These are phyloP conservation scores for Hemerocallis citrina DNA, from an alignment of 106 monocot species.

Conservation along the genomic window DNA sequence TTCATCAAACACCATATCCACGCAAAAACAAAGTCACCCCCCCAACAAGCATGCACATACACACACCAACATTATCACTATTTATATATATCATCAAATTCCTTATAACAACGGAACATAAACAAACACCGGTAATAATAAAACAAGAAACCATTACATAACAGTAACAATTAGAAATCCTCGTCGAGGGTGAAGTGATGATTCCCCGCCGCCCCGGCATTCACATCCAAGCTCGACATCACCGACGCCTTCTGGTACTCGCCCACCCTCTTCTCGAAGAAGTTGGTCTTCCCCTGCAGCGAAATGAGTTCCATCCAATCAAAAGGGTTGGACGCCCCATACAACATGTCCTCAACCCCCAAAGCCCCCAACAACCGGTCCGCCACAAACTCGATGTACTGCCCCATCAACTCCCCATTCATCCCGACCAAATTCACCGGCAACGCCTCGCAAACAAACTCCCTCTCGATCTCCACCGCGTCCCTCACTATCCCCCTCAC, in stretches of 20 bases:
- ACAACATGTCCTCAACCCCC: neutral
- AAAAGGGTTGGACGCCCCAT: neutral
- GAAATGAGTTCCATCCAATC: slow-evolving; percentile 7
- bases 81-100: neutral
- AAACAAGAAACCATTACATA: neutral
- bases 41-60: neutral
- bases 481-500: slow-evolving; percentile 7
- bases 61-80: too few relatives aligned
- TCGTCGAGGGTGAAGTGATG: slow-evolving; percentile 8
- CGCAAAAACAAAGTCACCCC: neutral
- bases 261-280: slow-evolving; percentile 7
- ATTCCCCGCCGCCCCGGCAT: neutral
- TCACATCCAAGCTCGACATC: slow-evolving; percentile 5
- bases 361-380: slow-evolving; percentile 3
- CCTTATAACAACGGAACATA: neutral
- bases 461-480: slow-evolving; percentile 9
- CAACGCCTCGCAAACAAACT: slow-evolving; percentile 10
- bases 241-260: slow-evolving; percentile 6
- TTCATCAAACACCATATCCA: neutral
- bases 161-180: neutral
- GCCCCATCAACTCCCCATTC: slow-evolving; percentile 6
- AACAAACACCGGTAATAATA: neutral
- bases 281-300: slow-evolving; percentile 2
- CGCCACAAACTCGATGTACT: slow-evolving; percentile 15
- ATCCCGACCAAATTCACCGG: slow-evolving; percentile 4